These are phyloP conservation scores for Saccharomycopsis sp. DNA, from an alignment of 805 yeast genomes.

Conservation along the genomic window DNA sequence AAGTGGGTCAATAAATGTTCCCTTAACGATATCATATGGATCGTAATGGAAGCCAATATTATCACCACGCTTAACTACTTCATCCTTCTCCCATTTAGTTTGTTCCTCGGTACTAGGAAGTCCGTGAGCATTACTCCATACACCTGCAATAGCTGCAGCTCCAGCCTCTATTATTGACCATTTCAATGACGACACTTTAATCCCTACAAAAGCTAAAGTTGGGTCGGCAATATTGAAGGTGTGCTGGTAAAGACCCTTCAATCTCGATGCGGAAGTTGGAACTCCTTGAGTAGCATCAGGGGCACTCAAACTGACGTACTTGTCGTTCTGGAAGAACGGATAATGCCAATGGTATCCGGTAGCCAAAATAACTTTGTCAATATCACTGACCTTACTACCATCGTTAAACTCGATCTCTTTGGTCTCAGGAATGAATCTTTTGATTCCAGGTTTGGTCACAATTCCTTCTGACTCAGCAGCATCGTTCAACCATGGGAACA, in stretches of 20 bases:
- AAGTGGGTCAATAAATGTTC: slow-evolving; percentile 28
- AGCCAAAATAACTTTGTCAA: slow-evolving; percentile 35
- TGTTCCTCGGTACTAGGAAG: slow-evolving; percentile 39
- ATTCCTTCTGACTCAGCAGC: slow-evolving; percentile 21
- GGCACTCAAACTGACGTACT: slow-evolving; percentile 25
- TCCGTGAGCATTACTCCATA: slow-evolving; percentile 38
- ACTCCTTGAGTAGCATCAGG: slow-evolving; percentile 16
- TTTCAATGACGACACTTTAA: slow-evolving; percentile 35
- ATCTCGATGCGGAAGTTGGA: slow-evolving; percentile 24
- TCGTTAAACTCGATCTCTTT: slow-evolving; percentile 20
- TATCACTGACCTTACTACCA: slow-evolving; percentile 28
- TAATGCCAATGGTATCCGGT: slow-evolving; percentile 41
- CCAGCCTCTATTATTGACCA: slow-evolving; percentile 45
- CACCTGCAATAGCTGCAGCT: slow-evolving; percentile 54
- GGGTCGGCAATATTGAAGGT: slow-evolving; percentile 42
- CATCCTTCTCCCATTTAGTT: slow-evolving; percentile 29
- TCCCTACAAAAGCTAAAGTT: slow-evolving; percentile 39
- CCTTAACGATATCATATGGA: slow-evolving; percentile 23
- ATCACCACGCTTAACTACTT: slow-evolving; percentile 5
- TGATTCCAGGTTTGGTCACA: slow-evolving; percentile 17
- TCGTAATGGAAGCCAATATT: slow-evolving; percentile 17
- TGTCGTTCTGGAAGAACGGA: slow-evolving; percentile 32
- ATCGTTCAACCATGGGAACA: slow-evolving; percentile 22
- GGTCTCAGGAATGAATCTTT: slow-evolving; percentile 12
- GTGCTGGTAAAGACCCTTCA: slow-evolving; percentile 40